These are phyloP conservation scores for Apostasia ramifera DNA, from an alignment of 106 monocot species.

Conservation along the genomic window DNA sequence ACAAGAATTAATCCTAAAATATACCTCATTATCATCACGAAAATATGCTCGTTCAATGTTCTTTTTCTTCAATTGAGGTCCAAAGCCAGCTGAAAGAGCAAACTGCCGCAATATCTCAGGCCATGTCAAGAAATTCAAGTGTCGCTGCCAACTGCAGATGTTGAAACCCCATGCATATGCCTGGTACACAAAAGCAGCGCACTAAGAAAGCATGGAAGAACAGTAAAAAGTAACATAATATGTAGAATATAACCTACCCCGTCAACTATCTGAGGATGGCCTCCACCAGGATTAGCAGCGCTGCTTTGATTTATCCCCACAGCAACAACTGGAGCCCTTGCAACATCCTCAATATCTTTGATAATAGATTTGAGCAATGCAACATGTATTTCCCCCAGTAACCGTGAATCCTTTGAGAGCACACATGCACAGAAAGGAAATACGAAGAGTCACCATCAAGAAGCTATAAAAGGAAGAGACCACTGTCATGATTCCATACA, in stretches of 20 bases:
- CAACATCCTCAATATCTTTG: slow-evolving; percentile 97
- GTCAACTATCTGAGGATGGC: slow-evolving; percentile 89
- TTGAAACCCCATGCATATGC: slow-evolving; percentile 96
- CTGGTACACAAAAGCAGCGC: slow-evolving; percentile 25
- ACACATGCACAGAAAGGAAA: slow-evolving; percentile 2
- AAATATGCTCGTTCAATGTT: slow-evolving; percentile 36
- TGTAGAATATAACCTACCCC: slow-evolving; percentile 42
- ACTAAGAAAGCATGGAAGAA: not conserved
- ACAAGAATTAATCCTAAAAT: not conserved
- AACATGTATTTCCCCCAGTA: slow-evolving; percentile 82
- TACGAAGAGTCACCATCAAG: slow-evolving; percentile 1
- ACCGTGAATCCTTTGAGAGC: slow-evolving; percentile 61
- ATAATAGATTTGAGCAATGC: slow-evolving; percentile 75
- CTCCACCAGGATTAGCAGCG: slow-evolving; percentile 85
- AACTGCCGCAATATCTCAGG: slow-evolving; percentile 91
- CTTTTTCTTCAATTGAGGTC: slow-evolving; percentile 81
- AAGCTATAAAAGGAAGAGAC: not conserved
- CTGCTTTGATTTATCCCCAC: slow-evolving; percentile 58
- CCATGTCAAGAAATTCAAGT: slow-evolving; percentile 85
- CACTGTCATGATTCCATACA: too few relatives aligned
- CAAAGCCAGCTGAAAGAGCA: slow-evolving; percentile 89
- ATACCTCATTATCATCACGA: slow-evolving; percentile 86
- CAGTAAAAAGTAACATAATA: not conserved
- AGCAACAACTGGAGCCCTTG: slow-evolving; percentile 63
- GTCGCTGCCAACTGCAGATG: slow-evolving; percentile 83